A percentile compares a stretch with the other conserved stretches of the same genome.
phyloP scores from a whole-genome alignment of 805 yeast genomes.

The Barnettozyma salicaria region DNA sequence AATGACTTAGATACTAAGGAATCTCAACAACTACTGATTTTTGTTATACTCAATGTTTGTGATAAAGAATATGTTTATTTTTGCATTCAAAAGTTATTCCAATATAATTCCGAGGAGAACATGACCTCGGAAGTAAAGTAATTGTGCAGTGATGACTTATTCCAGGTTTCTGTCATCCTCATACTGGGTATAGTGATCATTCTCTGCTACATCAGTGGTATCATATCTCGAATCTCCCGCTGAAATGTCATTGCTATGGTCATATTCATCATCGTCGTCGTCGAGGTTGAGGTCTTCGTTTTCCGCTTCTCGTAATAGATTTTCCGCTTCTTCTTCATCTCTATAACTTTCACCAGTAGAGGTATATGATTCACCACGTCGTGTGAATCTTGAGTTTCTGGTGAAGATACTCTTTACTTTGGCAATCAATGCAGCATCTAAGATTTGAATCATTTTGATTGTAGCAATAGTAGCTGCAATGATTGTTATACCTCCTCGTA shows the following conservation, averaged over 20 bases:
- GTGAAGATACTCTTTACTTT: slow-evolving; percentile 15
- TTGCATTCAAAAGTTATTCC: no score
- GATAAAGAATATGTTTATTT: no score
- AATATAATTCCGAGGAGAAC: no score
- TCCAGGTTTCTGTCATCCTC: slow-evolving; percentile 15
- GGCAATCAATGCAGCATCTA: slow-evolving; percentile 16
- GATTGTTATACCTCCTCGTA: slow-evolving; percentile 30
- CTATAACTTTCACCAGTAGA: slow-evolving; percentile 19
- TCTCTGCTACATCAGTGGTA: slow-evolving; percentile 4
- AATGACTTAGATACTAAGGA: no score
- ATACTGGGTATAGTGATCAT: slow-evolving; percentile 13
- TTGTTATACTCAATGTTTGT: no score
- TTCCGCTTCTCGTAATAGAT: slow-evolving; percentile 21
- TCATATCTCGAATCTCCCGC: slow-evolving; percentile 7
- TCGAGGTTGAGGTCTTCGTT: slow-evolving; percentile 25
- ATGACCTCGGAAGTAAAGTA: no score
- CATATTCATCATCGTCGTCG: slow-evolving; percentile 20
- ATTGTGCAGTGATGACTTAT: slow-evolving; percentile 1
- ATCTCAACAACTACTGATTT: no score
- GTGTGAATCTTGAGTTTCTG: slow-evolving; percentile 19
- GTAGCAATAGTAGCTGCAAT: slow-evolving; percentile 30
- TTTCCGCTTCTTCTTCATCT: slow-evolving; percentile 19
- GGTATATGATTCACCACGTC: slow-evolving; percentile 21
- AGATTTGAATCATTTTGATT: slow-evolving; percentile 26
- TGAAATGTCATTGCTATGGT: background rate